These are phyloP conservation scores for Metschnikowia kunwiensis DNA, from an alignment of 805 yeast genomes.

Conservation along the genomic window DNA sequence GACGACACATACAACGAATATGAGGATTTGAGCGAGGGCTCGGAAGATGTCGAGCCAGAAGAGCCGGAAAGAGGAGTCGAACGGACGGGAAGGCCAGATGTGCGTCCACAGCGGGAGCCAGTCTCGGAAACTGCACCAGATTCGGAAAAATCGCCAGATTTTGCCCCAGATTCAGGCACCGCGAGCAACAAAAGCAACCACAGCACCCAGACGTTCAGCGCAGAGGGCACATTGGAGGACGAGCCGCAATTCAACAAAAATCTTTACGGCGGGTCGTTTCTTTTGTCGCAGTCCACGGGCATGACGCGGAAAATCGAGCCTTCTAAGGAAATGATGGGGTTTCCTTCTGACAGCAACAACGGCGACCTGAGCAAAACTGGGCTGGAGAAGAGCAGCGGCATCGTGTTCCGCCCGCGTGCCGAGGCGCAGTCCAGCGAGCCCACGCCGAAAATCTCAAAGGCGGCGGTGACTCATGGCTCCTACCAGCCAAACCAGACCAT, in stretches of 20 bases:
- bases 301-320: slow-evolving; percentile 31
- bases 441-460: slow-evolving; percentile 32
- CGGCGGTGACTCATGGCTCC: slow-evolving; percentile 32
- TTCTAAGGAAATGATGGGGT: slow-evolving; percentile 6
- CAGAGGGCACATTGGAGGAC: not conserved
- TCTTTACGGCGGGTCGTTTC: slow-evolving; percentile 41
- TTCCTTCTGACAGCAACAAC: slow-evolving; percentile 2
- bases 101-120: no score
- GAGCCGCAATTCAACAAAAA: slow-evolving; percentile 15
- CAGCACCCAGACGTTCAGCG: not conserved
- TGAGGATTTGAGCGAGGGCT: slow-evolving; percentile 32
- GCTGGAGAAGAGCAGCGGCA: slow-evolving; percentile 22
- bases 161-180: not conserved
- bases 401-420: slow-evolving; percentile 32
- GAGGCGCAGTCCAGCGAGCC: slow-evolving; percentile 13
- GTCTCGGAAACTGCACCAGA: not conserved
- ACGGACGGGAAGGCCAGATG: not conserved
- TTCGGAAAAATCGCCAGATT: not conserved
- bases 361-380: slow-evolving; percentile 4
- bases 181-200: not conserved
- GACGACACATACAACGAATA: slow-evolving; percentile 34
- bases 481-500: slow-evolving; percentile 44
- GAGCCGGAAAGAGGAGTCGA: not conserved
- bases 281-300: slow-evolving; percentile 44
- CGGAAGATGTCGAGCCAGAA: slow-evolving; percentile 9